Evolutionary conservation across 192 early-diverging fungal genomes (phyloP), one percentile per base, ranked within the genome.

Genomic region (Umbelopsis sp.): DNA sequence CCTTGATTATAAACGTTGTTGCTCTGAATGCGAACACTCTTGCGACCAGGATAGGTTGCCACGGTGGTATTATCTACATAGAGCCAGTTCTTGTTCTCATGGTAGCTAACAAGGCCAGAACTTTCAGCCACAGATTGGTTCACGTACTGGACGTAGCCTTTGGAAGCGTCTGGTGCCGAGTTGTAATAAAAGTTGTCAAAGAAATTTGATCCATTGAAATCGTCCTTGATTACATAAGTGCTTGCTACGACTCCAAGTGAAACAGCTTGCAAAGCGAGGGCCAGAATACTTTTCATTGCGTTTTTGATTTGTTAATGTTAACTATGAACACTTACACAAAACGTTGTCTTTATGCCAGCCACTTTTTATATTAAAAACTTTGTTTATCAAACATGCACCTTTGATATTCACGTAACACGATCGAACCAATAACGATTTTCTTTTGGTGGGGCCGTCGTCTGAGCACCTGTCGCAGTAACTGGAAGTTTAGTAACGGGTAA

Each of bases 171-270:
- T 16, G 45, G 1, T 2, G 16, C 70, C 15, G 51, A 73, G 48
- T 72, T 78, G 44, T 80, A 83, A 51, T 45, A 64, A 52, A 80
- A 82, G n/a, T 53, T 22, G 30, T 82, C 68, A 44, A 84, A 79
- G 23, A 83, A 80, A 23, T 47, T 64, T 8, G 22, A 16, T 4
- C 70, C 68, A 23, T 53, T 21, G 45, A 46, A 71, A 49, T 64
- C 37, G 22, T 74, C 47, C 37, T 64, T 61, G 13, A 61, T 10
- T 30, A 35, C 55, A 33, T 52, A 52, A 25, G 15, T 35, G 55
- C 55, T n/a, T 18, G 55, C 55, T 1, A 16, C 55, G 18, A 30
- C 27, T 25, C 37, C 37, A 6, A 61, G 20, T 20, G 48, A 16
- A 49, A 21, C 25, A 33, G 55, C 55, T 35, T 61, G 55, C 11